Base-by-base conservation (phyloP, 1,139 yeast genomes). In the Keqinozyma sinolaborantium region DNA sequence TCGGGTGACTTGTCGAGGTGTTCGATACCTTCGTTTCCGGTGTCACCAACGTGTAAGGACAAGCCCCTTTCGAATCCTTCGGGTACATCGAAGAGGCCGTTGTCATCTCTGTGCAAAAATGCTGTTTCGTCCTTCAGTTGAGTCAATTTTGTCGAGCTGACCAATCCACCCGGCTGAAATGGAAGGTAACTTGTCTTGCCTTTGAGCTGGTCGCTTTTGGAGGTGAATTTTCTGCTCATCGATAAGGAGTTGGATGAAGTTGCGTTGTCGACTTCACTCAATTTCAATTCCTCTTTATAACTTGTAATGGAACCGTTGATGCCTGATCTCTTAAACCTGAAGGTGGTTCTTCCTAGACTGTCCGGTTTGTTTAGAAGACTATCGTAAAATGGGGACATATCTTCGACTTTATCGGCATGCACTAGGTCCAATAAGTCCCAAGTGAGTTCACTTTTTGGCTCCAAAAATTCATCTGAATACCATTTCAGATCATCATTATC, bases 91-190 rank as follows among this genome's bases (percentile, higher is more conserved):
- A 81, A 85, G 26, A 92, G 56, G 0, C 97, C 97, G 32, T 74
- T 63, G 2, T 64, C 65, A 49, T 84, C 92, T 48, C 82, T 71
- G 48, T 83, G 95, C 33, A 87, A 58, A 18, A 64, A 49, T 24
- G 63, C 59, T 0, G 71, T 53, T 33, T 58, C 53, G 25, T 59
- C 63, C 11, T 54, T 58, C 3, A 53, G 44, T 11, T 53, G 50
- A 1, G 51, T 50, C 3, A 55, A 50, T 20, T 47, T 46, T 10
- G 48, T 41, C 29, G 53, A 59, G 24, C 60, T 62, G 41, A 78
- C 58, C 12, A 86, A 54, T 2, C 97, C 97, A 43, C 98, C 97
- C 0, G 98, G 98, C 33, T 84, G 82, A 53, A 94, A 92, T 0
- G 99, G 98, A 48, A 92, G 61, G 48, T 75, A 85, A 14, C 80